Conservation (phyloP, 169 alveolate genomes). For the Plasmodium gonderi region DNA sequence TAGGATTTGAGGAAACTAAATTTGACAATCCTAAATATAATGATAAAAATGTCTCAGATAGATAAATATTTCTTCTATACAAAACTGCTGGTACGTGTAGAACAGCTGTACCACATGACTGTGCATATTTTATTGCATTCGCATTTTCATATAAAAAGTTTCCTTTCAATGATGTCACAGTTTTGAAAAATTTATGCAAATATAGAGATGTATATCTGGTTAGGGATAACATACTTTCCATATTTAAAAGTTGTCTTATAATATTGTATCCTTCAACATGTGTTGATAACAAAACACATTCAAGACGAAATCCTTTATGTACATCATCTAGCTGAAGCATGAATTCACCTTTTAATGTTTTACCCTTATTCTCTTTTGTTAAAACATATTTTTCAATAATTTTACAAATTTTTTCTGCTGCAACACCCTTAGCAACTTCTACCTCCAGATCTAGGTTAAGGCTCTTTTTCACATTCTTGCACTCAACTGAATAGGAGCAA, state of each 20-base stretch:
- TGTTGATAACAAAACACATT: constrained; percentile 41
- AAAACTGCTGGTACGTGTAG: constrained; percentile 62
- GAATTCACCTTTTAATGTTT: not conserved
- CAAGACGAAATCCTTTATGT: constrained; percentile 44
- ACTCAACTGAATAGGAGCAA: constrained; percentile 13
- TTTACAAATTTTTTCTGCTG: constrained; percentile 45
- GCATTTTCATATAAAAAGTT: constrained; percentile 20
- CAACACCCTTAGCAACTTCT: constrained; percentile 25
- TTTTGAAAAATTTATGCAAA: constrained; percentile 60
- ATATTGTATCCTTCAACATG: constrained; percentile 49
- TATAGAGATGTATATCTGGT: constrained; percentile 73
- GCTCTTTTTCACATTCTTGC: constrained; percentile 34
- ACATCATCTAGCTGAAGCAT: not conserved
- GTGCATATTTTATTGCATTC: constrained; percentile 19
- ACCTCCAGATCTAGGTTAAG: constrained; percentile 18
- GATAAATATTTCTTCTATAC: constrained; percentile 45
- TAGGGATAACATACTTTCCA: constrained; percentile 56
- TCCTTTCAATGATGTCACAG: constrained; percentile 20
- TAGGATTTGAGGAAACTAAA: constrained; percentile 70
- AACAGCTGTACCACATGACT: constrained; percentile 36
- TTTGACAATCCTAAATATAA: constrained; percentile 70
- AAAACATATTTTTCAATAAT: constrained; percentile 12
- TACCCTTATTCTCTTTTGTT: not conserved
- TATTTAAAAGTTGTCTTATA: constrained; percentile 60
- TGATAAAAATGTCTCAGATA: constrained; percentile 73